Percentiles rank a stretch among this genome's conserved stretches.
These are phyloP conservation scores for Cryptosporidium bovis DNA, from an alignment of 169 alveolate genomes.

Conservation along the genomic window DNA sequence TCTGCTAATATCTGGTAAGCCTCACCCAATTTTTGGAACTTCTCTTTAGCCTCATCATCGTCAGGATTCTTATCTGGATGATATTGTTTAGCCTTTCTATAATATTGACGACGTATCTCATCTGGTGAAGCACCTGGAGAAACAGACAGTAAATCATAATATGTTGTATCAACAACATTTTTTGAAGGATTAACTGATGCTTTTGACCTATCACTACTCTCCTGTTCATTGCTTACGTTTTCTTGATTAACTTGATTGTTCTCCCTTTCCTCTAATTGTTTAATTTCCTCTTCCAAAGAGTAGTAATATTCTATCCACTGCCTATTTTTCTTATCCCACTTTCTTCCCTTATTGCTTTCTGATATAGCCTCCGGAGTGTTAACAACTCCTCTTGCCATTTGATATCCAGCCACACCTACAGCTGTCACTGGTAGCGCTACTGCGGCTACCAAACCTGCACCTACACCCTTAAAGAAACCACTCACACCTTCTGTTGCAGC, in stretches of 20 bases:
- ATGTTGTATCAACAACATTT: constrained; percentile 85
- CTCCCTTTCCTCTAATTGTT: constrained; percentile 68
- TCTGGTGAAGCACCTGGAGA: constrained; percentile 84
- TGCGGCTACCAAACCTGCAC: constrained; percentile 90
- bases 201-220: neutral
- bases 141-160: constrained; percentile 85
- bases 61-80: constrained; percentile 95
- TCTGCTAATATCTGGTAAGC: constrained; percentile 93
- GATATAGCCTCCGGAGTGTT: constrained; percentile 90
- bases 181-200: neutral
- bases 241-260: constrained; percentile 8
- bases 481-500: constrained; percentile 88
- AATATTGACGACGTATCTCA: constrained; percentile 84
- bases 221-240: constrained; percentile 11
- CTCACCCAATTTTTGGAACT: constrained; percentile 82
- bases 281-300: constrained; percentile 83
- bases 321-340: constrained; percentile 88
- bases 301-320: constrained; percentile 86
- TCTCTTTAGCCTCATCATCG: constrained; percentile 88
- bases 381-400: constrained; percentile 86
- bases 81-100: constrained; percentile 88
- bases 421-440: constrained; percentile 88
- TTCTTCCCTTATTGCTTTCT: constrained; percentile 86
- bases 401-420: constrained; percentile 90
- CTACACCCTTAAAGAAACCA: constrained; percentile 90